Base-by-base conservation (phyloP, 1,284 basidiomycete genomes). In the Ceratobasidium sp. region DNA sequence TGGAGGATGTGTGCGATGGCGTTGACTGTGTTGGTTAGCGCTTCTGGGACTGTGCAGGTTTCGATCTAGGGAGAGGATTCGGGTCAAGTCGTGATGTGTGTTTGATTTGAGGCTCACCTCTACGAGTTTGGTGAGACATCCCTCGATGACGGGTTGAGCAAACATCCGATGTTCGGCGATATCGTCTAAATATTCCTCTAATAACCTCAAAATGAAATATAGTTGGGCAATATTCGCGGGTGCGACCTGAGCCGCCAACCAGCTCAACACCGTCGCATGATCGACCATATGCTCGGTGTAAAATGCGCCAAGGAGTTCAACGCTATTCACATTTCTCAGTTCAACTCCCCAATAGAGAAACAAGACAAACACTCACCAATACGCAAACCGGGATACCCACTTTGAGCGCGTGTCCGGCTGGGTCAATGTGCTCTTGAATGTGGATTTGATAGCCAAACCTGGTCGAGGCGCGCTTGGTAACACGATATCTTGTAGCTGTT, bases 271-370 rank as follows among this genome's bases (percentile, higher is more conserved):
- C 0, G 93, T 90, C 26, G 91, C 89, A 68, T 91, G 91, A 80
- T 98, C 96, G 28, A 99, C 90, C 12, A 99, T 88, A 17, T 92
- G 91, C 81, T 95, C 93, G 0, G 90, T 87, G 83, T 95, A 94
- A 82, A 98, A 93, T 5, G 91, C 89, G 33, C 92, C 90, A 46
- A 97, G 86, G 1, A 97, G 87, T 79, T 89, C 88, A 2, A 95
- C 87, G 73, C 95, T 96, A 77, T 66, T 42, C 64, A 17, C 59
- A 65, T 38, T n/a, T 28, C 71, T 9, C 48, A 50, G 23, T 57
- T n/a, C 33, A 33, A 33, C 1, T 33, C 4, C 33, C 4, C 33
- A 33, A 33, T 33, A 1, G 4, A 33, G 33, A 33, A 33, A 33
- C 4, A 33, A 33, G 33, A 33, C 33, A 4, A 33, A n/a, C 33